A percentile compares a stretch with the other conserved stretches of the same genome.
Evolutionary conservation across 805 yeast genomes (phyloP).

Genomic region (Cyberlindnera saturnus): DNA sequence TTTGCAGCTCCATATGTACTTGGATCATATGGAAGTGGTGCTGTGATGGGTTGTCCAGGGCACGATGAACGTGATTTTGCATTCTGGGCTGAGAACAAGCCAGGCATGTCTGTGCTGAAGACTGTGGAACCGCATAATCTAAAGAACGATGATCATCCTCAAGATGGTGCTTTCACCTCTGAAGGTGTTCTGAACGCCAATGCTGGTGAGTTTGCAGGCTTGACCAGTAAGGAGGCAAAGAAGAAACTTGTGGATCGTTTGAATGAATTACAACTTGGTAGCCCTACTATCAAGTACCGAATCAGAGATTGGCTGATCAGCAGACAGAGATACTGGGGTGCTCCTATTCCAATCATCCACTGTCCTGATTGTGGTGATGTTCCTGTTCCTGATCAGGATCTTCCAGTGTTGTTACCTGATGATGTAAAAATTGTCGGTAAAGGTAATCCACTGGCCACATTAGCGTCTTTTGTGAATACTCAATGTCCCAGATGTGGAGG

Average conservation of each 20-base stretch:
- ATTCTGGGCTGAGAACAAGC: constrained; percentile 69
- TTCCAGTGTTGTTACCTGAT: constrained; percentile 78
- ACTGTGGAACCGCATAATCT: constrained; percentile 15
- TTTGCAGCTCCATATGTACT: constrained; percentile 90
- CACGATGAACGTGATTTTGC: constrained; percentile 81
- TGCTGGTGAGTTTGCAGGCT: constrained; percentile 46
- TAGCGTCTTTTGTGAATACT: constrained; percentile 64
- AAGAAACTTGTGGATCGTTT: constrained; percentile 37
- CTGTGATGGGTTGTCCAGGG: constrained; percentile 98
- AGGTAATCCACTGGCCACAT: constrained; percentile 62
- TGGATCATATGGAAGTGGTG: constrained; percentile 80
- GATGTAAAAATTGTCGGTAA: constrained; percentile 42
- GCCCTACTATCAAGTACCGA: constrained; percentile 45
- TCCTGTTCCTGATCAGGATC: constrained; percentile 81
- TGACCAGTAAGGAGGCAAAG: constrained; percentile 46
- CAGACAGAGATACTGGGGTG: constrained; percentile 97
- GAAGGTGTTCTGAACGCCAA: constrained; percentile 44
- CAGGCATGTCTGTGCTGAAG: constrained; percentile 23
- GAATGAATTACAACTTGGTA: constrained; percentile 36
- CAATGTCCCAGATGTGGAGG: constrained; percentile 78
- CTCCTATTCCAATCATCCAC: constrained; percentile 93
- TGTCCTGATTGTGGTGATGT: constrained; percentile 84
- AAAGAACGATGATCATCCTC: constrained; percentile 4
- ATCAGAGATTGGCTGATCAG: constrained; percentile 93
- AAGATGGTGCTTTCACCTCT: constrained; percentile 31